A percentile compares a stretch with the other conserved stretches of the same genome.
phyloP scores from a whole-genome alignment of 208 protist species.

The Trypanosoma brucei region DNA sequence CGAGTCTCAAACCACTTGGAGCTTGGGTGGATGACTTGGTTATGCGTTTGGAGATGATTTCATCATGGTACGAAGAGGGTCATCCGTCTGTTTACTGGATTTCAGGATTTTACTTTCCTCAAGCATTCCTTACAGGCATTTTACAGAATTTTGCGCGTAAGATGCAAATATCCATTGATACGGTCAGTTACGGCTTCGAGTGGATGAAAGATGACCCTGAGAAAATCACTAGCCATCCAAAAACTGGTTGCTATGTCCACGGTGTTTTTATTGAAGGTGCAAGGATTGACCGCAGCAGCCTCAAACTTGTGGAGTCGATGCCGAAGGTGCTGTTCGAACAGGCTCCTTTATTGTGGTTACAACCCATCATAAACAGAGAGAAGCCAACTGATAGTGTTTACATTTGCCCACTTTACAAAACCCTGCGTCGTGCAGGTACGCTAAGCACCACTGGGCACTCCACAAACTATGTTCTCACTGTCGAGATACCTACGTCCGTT shows the following conservation, averaged over 20 bases:
- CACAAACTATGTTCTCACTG: slow-evolving; percentile 96
- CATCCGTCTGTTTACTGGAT: slow-evolving; percentile 94
- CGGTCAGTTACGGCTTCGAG: slow-evolving; percentile 91
- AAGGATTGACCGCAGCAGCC: slow-evolving; percentile 55
- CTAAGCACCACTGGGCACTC: slow-evolving; percentile 97
- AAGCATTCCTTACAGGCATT: slow-evolving; percentile 92
- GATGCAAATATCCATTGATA: slow-evolving; percentile 93
- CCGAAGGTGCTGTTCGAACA: slow-evolving; percentile 92
- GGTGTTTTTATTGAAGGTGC: slow-evolving; percentile 96
- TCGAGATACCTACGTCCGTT: slow-evolving; percentile 90
- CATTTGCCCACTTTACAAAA: slow-evolving; percentile 94
- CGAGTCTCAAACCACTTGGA: slow-evolving; percentile 92
- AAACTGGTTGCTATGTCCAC: slow-evolving; percentile 91
- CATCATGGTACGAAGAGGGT: slow-evolving; percentile 91
- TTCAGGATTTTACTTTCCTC: slow-evolving; percentile 97
- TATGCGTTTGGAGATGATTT: slow-evolving; percentile 89
- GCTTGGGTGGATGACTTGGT: slow-evolving; percentile 94
- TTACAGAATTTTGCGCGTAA: slow-evolving; percentile 94
- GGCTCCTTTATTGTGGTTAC: slow-evolving; percentile 92
- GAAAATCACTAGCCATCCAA: slow-evolving; percentile 40
- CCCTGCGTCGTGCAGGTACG: slow-evolving; percentile 91
- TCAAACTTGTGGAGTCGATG: slow-evolving; percentile 80
- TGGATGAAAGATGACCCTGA: slow-evolving; percentile 52
- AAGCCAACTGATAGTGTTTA: slow-evolving; percentile 69
- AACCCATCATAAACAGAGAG: slow-evolving; percentile 73